These are phyloP conservation scores for Heimioporus sp. DNA, from an alignment of 768 basidiomycete genomes.

Conservation along the genomic window DNA sequence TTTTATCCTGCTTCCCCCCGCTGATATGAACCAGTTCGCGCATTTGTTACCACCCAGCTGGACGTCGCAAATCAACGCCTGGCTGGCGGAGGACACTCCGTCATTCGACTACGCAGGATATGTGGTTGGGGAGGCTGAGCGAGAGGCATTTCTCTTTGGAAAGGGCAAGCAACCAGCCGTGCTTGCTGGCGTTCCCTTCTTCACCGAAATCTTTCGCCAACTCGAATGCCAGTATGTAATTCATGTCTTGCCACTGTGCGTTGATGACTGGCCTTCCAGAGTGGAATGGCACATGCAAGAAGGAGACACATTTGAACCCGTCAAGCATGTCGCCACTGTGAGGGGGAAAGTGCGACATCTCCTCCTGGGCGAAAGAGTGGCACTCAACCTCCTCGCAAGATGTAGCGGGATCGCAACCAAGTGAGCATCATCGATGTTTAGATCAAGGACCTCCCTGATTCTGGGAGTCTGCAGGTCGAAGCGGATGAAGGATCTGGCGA, in stretches of 20 bases:
- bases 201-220: slow-evolving; percentile 87
- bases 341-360: slow-evolving; percentile 84
- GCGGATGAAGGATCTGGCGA: slow-evolving; percentile 74
- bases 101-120: slow-evolving; percentile 97
- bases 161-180: slow-evolving; percentile 80
- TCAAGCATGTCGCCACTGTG: slow-evolving; percentile 88
- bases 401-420: slow-evolving; percentile 97
- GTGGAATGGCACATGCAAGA: slow-evolving; percentile 94
- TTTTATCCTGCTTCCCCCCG: not conserved
- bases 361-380: slow-evolving; percentile 89
- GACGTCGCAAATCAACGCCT: slow-evolving; percentile 75
- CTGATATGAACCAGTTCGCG: slow-evolving; percentile 34
- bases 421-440: slow-evolving; percentile 42
- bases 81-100: slow-evolving; percentile 93
- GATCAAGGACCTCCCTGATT: not conserved
- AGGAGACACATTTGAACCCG: slow-evolving; percentile 75
- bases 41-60: slow-evolving; percentile 93
- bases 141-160: slow-evolving; percentile 86
- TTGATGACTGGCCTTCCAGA: slow-evolving; percentile 37
- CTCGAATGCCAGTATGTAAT: slow-evolving; percentile 85
- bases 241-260: not conserved
- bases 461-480: slow-evolving; percentile 61
- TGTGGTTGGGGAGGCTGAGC: slow-evolving; percentile 87
- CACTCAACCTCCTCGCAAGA: slow-evolving; percentile 88
- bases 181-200: slow-evolving; percentile 93